These are phyloP conservation scores for Wickerhamiella musiphila DNA, from an alignment of 805 yeast genomes.

Conservation along the genomic window DNA sequence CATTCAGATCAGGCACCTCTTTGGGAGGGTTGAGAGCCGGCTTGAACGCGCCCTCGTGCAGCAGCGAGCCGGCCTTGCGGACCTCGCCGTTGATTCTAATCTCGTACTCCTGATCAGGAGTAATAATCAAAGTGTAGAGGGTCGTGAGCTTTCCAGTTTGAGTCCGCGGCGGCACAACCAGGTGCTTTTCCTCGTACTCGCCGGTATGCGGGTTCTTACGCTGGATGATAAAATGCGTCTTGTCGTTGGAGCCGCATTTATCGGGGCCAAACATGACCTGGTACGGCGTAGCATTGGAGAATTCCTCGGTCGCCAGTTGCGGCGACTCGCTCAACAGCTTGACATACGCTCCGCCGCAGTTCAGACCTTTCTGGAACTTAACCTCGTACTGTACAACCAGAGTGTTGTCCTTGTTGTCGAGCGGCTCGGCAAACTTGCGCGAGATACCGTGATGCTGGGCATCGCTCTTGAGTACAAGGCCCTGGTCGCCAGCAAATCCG, in stretches of 20 bases:
- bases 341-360: conserved; percentile 82
- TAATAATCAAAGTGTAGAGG: conserved; percentile 61
- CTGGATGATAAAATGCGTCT: conserved; percentile 58
- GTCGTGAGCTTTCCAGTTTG: conserved; percentile 34
- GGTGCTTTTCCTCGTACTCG: conserved; percentile 49
- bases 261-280: conserved; percentile 93
- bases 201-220: conserved; percentile 39
- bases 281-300: conserved; percentile 52
- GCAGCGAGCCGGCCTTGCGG: conserved; percentile 50
- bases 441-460: conserved; percentile 77
- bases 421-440: conserved; percentile 35
- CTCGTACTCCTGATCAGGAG: conserved; percentile 51
- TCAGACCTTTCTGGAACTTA: conserved; percentile 58
- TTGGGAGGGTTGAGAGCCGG: conserved; percentile 56
- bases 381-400: conserved; percentile 82
- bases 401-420: conserved; percentile 44
- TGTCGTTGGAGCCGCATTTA: conserved; percentile 65
- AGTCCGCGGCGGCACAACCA: conserved; percentile 51
- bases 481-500: conserved; percentile 50
- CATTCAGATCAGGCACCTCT: conserved; percentile 39
- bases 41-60: conserved; percentile 36
- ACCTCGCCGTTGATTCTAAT: conserved; percentile 68
- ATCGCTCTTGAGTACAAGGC: conserved; percentile 55
- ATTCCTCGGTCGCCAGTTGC: conserved; percentile 27
- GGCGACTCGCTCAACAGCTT: conserved; percentile 41